Evolutionary conservation across 306 rosid genomes (phyloP).

Genomic region (Castanea crenata): DNA sequence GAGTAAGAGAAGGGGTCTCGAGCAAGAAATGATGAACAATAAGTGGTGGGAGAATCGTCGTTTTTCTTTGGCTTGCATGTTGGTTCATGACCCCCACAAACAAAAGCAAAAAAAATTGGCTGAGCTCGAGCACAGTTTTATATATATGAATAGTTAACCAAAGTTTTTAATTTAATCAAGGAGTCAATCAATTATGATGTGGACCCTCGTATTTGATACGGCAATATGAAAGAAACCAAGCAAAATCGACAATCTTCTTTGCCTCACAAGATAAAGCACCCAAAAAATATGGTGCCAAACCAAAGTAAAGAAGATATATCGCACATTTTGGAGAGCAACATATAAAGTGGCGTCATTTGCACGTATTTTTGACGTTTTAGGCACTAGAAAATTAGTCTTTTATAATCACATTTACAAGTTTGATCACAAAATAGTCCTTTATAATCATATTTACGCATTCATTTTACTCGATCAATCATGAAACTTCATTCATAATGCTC

Average conservation of each 20-base stretch:
- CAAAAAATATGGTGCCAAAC: neutral
- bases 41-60: constrained; percentile 46
- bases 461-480: neutral
- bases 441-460: neutral
- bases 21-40: constrained; percentile 35
- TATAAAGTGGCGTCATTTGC: neutral
- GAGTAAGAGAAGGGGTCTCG: constrained; percentile 10
- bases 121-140: constrained; percentile 14
- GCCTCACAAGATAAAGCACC: neutral
- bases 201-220: constrained; percentile 7
- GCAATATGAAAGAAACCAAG: neutral
- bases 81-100: constrained; percentile 41
- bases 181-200: constrained; percentile 22
- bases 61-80: constrained; percentile 21
- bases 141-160: constrained; percentile 2
- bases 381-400: neutral
- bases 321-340: neutral
- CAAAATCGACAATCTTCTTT: neutral
- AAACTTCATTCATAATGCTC: too few relatives aligned
- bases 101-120: constrained; percentile 11
- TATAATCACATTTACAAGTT: neutral
- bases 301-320: neutral
- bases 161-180: constrained; percentile 16
- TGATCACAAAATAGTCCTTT: neutral
- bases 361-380: neutral